Evolutionary conservation across 805 yeast genomes (phyloP).

Genomic region (Naumovozyma castellii): DNA sequence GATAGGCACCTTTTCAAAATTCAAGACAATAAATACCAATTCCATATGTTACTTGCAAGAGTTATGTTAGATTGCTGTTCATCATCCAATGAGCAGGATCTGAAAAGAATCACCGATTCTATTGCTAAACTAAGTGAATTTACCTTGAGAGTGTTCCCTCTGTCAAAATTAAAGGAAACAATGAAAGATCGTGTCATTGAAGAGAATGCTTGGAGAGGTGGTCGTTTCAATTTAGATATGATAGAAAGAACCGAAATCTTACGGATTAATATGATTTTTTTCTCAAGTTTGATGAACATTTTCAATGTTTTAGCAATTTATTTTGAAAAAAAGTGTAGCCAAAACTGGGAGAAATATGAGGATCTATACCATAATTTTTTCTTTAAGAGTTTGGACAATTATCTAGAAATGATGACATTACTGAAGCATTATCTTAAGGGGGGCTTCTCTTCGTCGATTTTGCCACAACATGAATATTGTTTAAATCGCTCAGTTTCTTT

Average conservation of each 20-base stretch:
- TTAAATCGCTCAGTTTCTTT: slow-evolving; percentile 5
- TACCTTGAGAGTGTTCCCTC: slow-evolving; percentile 5
- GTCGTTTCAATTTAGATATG: neutral
- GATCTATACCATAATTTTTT: slow-evolving; percentile 1
- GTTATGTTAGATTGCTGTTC: slow-evolving; percentile 17
- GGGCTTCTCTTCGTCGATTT: neutral
- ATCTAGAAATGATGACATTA: slow-evolving; percentile 1
- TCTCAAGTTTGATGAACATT: slow-evolving; percentile 6
- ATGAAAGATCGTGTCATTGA: neutral
- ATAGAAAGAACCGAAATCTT: slow-evolving; percentile 5
- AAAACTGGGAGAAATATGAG: slow-evolving; percentile 3
- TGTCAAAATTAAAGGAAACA: neutral
- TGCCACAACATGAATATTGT: slow-evolving; percentile 1
- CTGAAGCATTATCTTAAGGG: slow-evolving; percentile 2
- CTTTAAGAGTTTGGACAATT: neutral
- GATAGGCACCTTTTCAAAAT: slow-evolving; percentile 37
- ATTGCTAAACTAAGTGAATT: slow-evolving; percentile 3
- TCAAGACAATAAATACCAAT: slow-evolving; percentile 32
- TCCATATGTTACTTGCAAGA: slow-evolving; percentile 7
- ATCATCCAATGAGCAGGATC: too few species aligned
- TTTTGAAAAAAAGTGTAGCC: slow-evolving; percentile 7
- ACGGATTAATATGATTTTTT: slow-evolving; percentile 6
- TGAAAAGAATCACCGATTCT: too few species aligned
- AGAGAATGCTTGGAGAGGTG: slow-evolving; percentile 1
- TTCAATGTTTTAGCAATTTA: slow-evolving; percentile 4